phyloP scores from a whole-genome alignment of 768 basidiomycete genomes.

The Boletus insuetus region DNA sequence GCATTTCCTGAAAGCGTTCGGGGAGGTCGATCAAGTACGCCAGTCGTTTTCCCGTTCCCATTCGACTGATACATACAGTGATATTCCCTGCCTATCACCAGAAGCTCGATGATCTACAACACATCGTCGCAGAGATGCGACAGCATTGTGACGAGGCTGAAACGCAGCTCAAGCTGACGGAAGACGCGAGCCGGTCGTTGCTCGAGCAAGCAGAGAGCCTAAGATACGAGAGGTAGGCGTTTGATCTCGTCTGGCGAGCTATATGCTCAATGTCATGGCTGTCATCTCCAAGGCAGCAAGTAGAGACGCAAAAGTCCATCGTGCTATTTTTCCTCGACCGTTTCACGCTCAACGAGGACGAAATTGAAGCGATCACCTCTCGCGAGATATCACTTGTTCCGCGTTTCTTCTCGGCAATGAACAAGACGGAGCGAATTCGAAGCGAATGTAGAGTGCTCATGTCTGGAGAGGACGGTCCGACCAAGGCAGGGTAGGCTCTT shows the following conservation, averaged over 20 bases:
- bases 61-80: background rate
- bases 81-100: slow-evolving; percentile 28
- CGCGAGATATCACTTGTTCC: slow-evolving; percentile 75
- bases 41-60: background rate
- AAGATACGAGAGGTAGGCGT: slow-evolving; percentile 63
- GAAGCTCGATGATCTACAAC: slow-evolving; percentile 82
- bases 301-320: slow-evolving; percentile 70
- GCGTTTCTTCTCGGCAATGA: slow-evolving; percentile 82
- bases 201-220: slow-evolving; percentile 82
- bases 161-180: slow-evolving; percentile 67
- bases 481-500: slow-evolving; percentile 64
- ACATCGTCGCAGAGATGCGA: slow-evolving; percentile 79
- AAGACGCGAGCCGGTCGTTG: slow-evolving; percentile 71
- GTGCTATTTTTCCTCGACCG: slow-evolving; percentile 76
- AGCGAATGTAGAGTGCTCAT: slow-evolving; percentile 84
- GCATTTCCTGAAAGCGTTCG: slow-evolving; percentile 80
- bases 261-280: no score
- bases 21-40: slow-evolving; percentile 86
- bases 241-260: no score
- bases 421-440: slow-evolving; percentile 79
- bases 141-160: slow-evolving; percentile 81
- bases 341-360: slow-evolving; percentile 78
- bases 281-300: slow-evolving; percentile 49
- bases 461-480: slow-evolving; percentile 78
- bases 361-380: slow-evolving; percentile 72